A percentile compares a stretch with the other conserved stretches of the same genome.
Evolutionary conservation across 2,329 filamentous ascomycete species (phyloP).

Genomic region (Massarina eburnea): DNA sequence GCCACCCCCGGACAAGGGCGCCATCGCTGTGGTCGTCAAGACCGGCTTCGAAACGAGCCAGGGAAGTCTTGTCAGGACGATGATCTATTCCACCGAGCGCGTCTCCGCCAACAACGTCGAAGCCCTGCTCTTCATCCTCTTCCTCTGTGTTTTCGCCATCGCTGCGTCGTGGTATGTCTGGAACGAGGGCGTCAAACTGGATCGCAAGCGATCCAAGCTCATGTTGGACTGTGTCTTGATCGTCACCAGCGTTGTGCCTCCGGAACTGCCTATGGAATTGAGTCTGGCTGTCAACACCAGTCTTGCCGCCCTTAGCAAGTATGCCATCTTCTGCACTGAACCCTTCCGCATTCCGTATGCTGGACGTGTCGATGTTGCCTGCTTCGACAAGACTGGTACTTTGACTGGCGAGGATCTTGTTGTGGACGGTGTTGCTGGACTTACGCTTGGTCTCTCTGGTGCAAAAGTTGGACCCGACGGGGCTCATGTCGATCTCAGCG

Average conservation of each 20-base stretch:
- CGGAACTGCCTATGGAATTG: constrained; percentile 96
- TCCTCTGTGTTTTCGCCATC: constrained; percentile 92
- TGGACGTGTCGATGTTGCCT: constrained; percentile 91
- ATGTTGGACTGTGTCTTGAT: constrained; percentile 97
- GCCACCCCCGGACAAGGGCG: constrained; percentile 87
- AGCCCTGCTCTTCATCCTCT: constrained; percentile 95
- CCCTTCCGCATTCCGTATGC: constrained; percentile 97
- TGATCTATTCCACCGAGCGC: constrained; percentile 99
- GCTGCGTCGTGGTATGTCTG: constrained; percentile 99
- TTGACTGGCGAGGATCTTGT: constrained; percentile 95
- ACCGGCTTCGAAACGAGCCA: constrained; percentile 99
- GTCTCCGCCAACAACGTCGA: constrained; percentile 98
- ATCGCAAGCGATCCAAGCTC: constrained; percentile 96
- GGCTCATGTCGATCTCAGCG: constrained; percentile 76
- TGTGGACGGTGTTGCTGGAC: constrained; percentile 92
- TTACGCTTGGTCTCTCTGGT: constrained; percentile 70
- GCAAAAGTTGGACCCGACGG: constrained; percentile 74
- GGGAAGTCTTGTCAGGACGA: constrained; percentile 93
- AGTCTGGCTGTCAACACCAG: constrained; percentile 97
- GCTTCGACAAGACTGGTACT: constrained; percentile 98
- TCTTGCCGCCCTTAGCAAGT: constrained; percentile 89
- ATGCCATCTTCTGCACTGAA: constrained; percentile 97
- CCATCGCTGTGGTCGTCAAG: constrained; percentile 91
- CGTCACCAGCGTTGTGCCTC: constrained; percentile 96
- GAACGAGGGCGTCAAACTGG: constrained; percentile 91